Percentiles rank a stretch among this genome's conserved stretches.
phyloP scores from a whole-genome alignment of 2,329 filamentous ascomycete species.

The Fusarium sp. region DNA sequence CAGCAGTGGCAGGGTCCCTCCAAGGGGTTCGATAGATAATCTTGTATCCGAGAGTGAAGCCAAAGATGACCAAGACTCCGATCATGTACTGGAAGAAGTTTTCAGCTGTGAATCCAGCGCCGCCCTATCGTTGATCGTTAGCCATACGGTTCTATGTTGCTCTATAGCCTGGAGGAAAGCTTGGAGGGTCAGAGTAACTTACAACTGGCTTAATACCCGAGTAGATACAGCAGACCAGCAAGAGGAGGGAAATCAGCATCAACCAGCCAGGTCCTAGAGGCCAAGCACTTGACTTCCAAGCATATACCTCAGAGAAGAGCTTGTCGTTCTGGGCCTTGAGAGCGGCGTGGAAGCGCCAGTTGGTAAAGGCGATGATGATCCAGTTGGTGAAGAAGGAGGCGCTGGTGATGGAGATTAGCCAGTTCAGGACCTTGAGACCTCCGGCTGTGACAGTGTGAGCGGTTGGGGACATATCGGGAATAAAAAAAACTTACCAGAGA shows the following conservation, averaged over 20 bases:
- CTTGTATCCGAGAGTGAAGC: slow-evolving; percentile 35
- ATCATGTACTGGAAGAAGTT: slow-evolving; percentile 36
- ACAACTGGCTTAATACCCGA: slow-evolving; percentile 15
- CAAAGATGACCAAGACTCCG: slow-evolving; percentile 32
- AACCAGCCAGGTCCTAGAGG: slow-evolving; percentile 17
- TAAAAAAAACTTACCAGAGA: background rate
- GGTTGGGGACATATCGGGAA: background rate
- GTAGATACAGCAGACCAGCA: slow-evolving; percentile 23
- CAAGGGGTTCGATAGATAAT: slow-evolving; percentile 30
- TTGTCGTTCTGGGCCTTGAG: slow-evolving; percentile 24
- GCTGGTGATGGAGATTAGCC: slow-evolving; percentile 33
- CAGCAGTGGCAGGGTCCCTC: slow-evolving; percentile 32
- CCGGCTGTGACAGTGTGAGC: background rate
- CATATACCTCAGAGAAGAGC: slow-evolving; percentile 27
- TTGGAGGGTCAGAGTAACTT: background rate
- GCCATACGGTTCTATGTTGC: background rate
- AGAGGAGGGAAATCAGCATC: slow-evolving; percentile 16
- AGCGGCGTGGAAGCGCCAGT: slow-evolving; percentile 29
- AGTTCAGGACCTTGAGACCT: slow-evolving; percentile 25
- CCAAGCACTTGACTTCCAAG: slow-evolving; percentile 25
- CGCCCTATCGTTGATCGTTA: slow-evolving; percentile 1
- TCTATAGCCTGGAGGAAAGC: background rate
- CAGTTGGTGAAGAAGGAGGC: slow-evolving; percentile 35
- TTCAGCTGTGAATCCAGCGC: slow-evolving; percentile 21
- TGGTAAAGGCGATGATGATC: slow-evolving; percentile 33